phyloP scores from a whole-genome alignment of 148 eudicot genomes.

The Chenopodium berlandieri region DNA sequence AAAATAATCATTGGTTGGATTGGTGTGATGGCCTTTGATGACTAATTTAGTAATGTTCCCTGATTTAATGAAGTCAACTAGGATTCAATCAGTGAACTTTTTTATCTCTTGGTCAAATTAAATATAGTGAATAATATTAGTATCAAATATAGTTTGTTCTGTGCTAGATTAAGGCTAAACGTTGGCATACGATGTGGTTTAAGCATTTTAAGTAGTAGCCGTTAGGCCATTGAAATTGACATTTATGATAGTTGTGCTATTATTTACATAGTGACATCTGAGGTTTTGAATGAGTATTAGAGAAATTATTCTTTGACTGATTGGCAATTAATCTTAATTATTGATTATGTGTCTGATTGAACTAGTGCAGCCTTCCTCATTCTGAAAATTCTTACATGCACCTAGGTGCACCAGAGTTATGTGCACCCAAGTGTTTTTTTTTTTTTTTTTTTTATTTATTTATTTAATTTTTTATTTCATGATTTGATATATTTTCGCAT shows the following conservation, averaged over 20 bases:
- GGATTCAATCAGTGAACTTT: not conserved
- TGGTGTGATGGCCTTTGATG: not conserved
- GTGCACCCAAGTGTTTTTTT: too few relatives aligned
- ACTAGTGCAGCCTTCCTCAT: not conserved
- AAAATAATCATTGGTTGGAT: not conserved
- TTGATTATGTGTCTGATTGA: not conserved
- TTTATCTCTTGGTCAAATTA: too few relatives aligned
- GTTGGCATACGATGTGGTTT: not conserved
- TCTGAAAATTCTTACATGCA: not conserved
- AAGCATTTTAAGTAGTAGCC: not conserved
- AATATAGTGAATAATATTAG: not conserved
- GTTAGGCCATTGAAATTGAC: too few relatives aligned
- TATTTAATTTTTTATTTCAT: too few relatives aligned
- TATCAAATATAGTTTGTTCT: not conserved
- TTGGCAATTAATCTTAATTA: not conserved
- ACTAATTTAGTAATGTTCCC: not conserved
- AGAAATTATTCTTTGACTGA: not conserved
- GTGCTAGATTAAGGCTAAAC: too few relatives aligned
- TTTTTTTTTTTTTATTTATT: too few relatives aligned
- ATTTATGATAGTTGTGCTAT: too few relatives aligned
- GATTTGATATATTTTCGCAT: too few relatives aligned
- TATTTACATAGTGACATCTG: too few relatives aligned
- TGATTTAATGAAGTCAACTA: not conserved
- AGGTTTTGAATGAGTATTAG: not conserved
- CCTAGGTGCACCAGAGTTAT: too few relatives aligned